Percentiles rank a stretch among this genome's conserved stretches.
Conservation (phyloP, 345 rosid genomes). For the Eucalyptus camaldulensis region DNA sequence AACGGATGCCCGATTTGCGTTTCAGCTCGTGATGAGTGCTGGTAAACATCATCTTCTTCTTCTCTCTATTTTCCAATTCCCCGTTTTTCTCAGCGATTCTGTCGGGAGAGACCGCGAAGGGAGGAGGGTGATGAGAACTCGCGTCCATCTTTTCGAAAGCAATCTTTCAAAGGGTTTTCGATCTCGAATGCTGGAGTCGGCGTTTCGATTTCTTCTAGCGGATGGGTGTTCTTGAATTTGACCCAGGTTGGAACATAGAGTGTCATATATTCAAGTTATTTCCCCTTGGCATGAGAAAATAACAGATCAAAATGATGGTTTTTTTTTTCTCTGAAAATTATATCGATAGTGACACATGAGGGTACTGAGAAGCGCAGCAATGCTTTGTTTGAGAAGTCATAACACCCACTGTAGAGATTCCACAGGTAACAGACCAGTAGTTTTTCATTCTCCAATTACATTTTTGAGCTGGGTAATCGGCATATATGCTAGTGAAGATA, state of each 20-base stretch:
- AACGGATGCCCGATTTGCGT: background rate
- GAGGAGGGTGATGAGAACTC: background rate
- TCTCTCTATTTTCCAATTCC: background rate
- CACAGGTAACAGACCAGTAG: background rate
- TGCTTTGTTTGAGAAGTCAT: background rate
- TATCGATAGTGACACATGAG: background rate
- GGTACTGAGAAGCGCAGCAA: background rate
- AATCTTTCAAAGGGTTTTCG: background rate
- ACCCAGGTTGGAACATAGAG: rapidly evolving
- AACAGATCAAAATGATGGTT: background rate
- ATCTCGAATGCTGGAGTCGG: background rate
- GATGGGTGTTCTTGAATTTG: background rate
- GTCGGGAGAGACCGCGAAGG: background rate
- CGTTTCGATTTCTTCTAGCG: background rate
- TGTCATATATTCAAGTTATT: background rate
- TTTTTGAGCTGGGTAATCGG: background rate
- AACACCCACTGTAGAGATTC: background rate
- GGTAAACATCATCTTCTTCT: background rate
- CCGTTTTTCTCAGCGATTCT: rapidly evolving
- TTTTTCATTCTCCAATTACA: background rate
- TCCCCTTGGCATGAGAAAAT: background rate
- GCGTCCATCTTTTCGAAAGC: background rate
- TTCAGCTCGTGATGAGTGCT: background rate
- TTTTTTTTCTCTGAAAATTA: rapidly evolving
- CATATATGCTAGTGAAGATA: background rate